These are phyloP conservation scores for Ustilago tritici DNA, from an alignment of 1,284 basidiomycete genomes.

Conservation along the genomic window DNA sequence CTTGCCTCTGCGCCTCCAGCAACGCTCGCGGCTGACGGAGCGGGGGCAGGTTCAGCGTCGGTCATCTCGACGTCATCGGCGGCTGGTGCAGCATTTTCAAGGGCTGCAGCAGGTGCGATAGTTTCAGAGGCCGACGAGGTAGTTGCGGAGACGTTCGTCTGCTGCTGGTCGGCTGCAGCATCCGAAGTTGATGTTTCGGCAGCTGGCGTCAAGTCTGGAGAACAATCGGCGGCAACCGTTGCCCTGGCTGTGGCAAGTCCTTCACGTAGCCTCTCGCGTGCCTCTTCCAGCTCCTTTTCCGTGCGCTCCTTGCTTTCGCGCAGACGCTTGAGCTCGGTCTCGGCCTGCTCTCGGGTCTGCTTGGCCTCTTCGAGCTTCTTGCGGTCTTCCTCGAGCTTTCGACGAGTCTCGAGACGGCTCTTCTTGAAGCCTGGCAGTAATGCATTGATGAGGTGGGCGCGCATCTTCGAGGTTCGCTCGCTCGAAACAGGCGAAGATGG, in stretches of 20 bases:
- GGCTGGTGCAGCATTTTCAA: conserved; percentile 7
- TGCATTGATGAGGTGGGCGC: conserved; percentile 80
- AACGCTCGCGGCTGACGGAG: conserved; percentile 5
- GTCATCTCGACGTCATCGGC: conserved; percentile 63
- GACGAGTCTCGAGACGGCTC: conserved; percentile 30
- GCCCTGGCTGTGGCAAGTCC: conserved; percentile 64
- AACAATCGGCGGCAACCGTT: conserved; percentile 43
- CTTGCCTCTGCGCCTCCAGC: neutral
- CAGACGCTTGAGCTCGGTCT: conserved; percentile 44
- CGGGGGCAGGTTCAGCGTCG: conserved; percentile 32
- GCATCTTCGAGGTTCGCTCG: conserved; percentile 78
- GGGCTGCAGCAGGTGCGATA: conserved; percentile 14
- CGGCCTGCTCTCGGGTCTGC: conserved; percentile 68
- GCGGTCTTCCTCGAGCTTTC: conserved; percentile 70
- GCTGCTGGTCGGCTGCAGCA: conserved; percentile 44
- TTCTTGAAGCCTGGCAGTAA: conserved; percentile 78
- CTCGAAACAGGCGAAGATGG: conserved; percentile 75
- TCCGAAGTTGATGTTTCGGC: conserved; percentile 27
- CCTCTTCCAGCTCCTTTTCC: conserved; percentile 59
- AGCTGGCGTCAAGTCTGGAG: conserved; percentile 69
- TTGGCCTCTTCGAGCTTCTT: conserved; percentile 67
- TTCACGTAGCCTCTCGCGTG: conserved; percentile 63
- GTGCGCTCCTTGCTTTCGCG: conserved; percentile 45
- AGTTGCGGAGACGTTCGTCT: neutral
- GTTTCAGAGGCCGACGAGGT: neutral